Base-by-base conservation (phyloP, 345 rosid species). In the Firmiana major region DNA sequence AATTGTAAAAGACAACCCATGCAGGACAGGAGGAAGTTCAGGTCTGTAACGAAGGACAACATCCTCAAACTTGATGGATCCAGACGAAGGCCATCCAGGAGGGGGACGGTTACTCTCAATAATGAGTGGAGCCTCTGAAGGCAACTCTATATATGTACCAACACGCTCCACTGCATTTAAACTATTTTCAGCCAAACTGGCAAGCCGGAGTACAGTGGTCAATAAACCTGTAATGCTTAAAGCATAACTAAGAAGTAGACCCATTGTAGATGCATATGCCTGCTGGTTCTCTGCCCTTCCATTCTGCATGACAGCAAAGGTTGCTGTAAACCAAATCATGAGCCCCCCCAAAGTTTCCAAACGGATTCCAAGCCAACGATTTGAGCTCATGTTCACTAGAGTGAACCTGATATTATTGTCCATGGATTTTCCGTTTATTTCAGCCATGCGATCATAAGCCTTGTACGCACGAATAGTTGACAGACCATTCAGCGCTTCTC, bases 271-370 rank as follows among this genome's bases (percentile, higher is more conserved):
- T 79, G 99, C 99, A 86, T 84, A 93, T 49, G 85, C 99, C 85
- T 88, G 84, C 86, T 93, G 99, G 80, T 92, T 86, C 83, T 82
- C 94, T 22, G 98, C 94, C 64, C 84, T 91, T 75, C 91, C 97
- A 80, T 96, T 96, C 84, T 96, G 97, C 98, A 91, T 87, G 70
- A 96, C 98, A 19, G 99, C 98, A 80, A 96, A 93, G 46, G 98
- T 91, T n/a, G 99, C 98, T 58, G 99, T 96, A 71, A 92, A 79
- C 99, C 98, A 96, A 80, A 96, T 94, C 99, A 96, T 96, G 76
- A 96, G 88, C 77, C 99, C 98, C 67, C 99, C 99, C 80, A 96
- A 67, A 70, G 86, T 85, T 84, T 96, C 99, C 79, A 96, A 85
- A 71, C 99, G 97, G 72, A 96, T 93, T 28, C 82, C 97, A n/a